A percentile compares a stretch with the other conserved stretches of the same genome.
Evolutionary conservation across 225 moss, liverwort and hornwort genomes (phyloP).

Genomic region (Physcomitrium patens): DNA sequence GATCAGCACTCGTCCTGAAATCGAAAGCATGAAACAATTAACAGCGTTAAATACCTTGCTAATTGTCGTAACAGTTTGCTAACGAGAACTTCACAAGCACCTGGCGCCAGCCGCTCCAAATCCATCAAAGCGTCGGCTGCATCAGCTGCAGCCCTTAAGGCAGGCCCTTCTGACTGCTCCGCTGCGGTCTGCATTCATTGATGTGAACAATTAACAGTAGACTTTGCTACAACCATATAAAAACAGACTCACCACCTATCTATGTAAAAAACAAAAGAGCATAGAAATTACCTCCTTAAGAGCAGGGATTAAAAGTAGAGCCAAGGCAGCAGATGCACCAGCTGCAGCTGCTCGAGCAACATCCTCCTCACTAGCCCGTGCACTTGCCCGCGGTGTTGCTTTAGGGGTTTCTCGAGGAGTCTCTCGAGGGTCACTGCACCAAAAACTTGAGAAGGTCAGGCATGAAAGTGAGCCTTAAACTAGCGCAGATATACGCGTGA

Average conservation of each 20-base stretch:
- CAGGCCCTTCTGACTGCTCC: conserved; percentile 96
- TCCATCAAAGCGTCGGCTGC: conserved; percentile 98
- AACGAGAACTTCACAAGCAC: conserved; percentile 96
- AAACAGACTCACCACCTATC: not conserved
- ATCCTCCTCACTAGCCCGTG: conserved; percentile 88
- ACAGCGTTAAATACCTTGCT: conserved; percentile 59
- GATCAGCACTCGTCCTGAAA: not conserved
- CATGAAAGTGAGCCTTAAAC: not conserved
- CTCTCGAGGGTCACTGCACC: conserved; percentile 58
- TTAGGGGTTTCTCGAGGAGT: conserved; percentile 64
- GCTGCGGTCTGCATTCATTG: conserved; percentile 78
- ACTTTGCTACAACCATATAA: conserved; percentile 8
- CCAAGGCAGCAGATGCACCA: conserved; percentile 91
- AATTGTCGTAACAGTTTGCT: conserved; percentile 91
- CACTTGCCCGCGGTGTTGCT: conserved; percentile 78
- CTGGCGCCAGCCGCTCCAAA: conserved; percentile 95
- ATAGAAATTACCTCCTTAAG: conserved; percentile 77
- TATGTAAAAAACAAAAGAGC: not conserved
- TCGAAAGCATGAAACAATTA: conserved; percentile 6
- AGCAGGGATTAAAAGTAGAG: conserved; percentile 90
- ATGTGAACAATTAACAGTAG: conserved; percentile 31
- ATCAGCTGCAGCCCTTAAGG: conserved; percentile 95
- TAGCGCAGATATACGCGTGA: not conserved
- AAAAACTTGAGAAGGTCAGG: conserved; percentile 26
- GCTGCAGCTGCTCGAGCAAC: conserved; percentile 93